A percentile compares a stretch with the other conserved stretches of the same genome.
phyloP scores from a whole-genome alignment of 352 stramenopile species.

The Phytophthora melonis region DNA sequence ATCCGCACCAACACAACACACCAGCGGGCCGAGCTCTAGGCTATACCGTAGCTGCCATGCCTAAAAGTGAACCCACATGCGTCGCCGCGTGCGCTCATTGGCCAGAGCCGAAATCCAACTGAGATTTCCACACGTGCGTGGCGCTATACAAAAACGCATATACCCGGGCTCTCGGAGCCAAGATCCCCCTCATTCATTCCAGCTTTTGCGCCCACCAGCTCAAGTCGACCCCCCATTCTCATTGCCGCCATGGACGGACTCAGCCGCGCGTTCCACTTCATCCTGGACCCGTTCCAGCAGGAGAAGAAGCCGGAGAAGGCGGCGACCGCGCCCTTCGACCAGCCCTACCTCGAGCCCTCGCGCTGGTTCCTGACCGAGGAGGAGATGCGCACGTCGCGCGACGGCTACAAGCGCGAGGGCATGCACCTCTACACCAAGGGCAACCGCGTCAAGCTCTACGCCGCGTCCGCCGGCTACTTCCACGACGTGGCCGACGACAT shows the following conservation, averaged over 20 bases:
- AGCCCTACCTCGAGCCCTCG: conserved; percentile 48
- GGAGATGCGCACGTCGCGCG: conserved; percentile 58
- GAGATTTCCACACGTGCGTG: conserved; percentile 1
- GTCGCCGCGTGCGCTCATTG: neutral
- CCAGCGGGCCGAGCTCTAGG: neutral
- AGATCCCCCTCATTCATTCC: conserved; percentile 18
- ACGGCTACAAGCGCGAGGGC: conserved; percentile 44
- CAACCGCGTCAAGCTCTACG: conserved; percentile 62
- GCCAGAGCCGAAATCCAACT: conserved; percentile 1
- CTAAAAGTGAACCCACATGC: neutral
- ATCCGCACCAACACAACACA: neutral
- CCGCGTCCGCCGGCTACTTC: conserved; percentile 58
- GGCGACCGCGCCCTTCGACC: conserved; percentile 32
- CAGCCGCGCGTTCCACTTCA: conserved; percentile 34
- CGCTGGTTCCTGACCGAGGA: conserved; percentile 68
- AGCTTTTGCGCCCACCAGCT: conserved; percentile 19
- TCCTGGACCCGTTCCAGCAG: conserved; percentile 30
- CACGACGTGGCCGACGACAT: conserved; percentile 55
- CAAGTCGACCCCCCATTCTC: conserved; percentile 2
- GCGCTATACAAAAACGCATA: neutral
- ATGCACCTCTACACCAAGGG: conserved; percentile 48
- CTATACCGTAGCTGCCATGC: neutral
- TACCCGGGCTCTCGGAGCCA: neutral
- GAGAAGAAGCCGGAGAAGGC: conserved; percentile 23
- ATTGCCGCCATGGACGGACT: conserved; percentile 26